Percentiles rank a stretch among this genome's conserved stretches.
These are phyloP conservation scores for Kwoniella heveanensis DNA, from an alignment of 768 basidiomycete species.

Conservation along the genomic window DNA sequence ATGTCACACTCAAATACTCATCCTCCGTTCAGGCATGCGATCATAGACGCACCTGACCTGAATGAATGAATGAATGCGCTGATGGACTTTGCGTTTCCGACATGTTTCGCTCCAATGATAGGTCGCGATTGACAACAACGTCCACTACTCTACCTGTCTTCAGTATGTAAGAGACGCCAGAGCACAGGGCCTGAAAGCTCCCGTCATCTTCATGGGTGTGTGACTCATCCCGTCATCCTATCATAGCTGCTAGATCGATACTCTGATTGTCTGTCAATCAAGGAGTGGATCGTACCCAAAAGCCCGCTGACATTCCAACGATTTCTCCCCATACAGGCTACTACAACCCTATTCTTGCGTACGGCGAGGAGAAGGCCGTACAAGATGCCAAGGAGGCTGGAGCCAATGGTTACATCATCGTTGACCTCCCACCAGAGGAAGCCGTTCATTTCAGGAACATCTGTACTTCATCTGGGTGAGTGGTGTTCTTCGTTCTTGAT, in stretches of 20 bases:
- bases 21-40: no score
- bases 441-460: slow-evolving; percentile 86
- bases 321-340: slow-evolving; percentile 87
- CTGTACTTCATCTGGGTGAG: slow-evolving; percentile 77
- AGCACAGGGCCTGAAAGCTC: slow-evolving; percentile 74
- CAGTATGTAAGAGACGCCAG: slow-evolving; percentile 76
- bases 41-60: no score
- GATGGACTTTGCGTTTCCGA: no score
- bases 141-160: slow-evolving; percentile 76
- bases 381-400: slow-evolving; percentile 85
- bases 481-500: no score
- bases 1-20: not conserved
- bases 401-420: slow-evolving; percentile 96
- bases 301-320: no score
- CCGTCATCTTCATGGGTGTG: slow-evolving; percentile 91
- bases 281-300: no score
- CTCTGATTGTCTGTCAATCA: no score
- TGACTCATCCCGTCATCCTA: no score
- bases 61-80: no score
- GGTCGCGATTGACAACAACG: slow-evolving; percentile 79
- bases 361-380: slow-evolving; percentile 92
- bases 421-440: slow-evolving; percentile 97
- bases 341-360: slow-evolving; percentile 93
- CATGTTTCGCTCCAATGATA: slow-evolving; percentile 51
- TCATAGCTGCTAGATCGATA: no score